Percentiles rank a stretch among this genome's conserved stretches.
Evolutionary conservation across 2,329 filamentous ascomycete species (phyloP).

Genomic region (Fusarium anthophilum): DNA sequence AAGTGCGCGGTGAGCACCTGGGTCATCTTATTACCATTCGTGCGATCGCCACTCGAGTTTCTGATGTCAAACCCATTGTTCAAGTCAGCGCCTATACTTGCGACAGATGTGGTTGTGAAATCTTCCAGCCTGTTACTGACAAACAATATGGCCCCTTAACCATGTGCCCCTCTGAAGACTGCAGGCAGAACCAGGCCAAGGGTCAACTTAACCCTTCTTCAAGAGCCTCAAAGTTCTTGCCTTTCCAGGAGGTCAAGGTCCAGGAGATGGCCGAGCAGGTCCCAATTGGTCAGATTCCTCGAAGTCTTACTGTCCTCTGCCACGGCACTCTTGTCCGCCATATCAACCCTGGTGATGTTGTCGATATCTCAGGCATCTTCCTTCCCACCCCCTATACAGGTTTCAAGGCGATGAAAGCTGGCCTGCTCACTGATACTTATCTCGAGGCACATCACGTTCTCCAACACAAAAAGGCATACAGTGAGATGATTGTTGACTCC

Average conservation of each 20-base stretch:
- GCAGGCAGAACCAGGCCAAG: slow-evolving; percentile 88
- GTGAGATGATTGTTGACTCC: slow-evolving; percentile 86
- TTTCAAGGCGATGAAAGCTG: slow-evolving; percentile 95
- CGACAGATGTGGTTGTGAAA: slow-evolving; percentile 94
- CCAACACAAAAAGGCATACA: slow-evolving; percentile 98
- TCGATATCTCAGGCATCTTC: slow-evolving; percentile 95
- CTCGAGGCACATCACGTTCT: slow-evolving; percentile 92
- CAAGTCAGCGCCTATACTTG: slow-evolving; percentile 98
- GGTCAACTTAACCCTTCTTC: slow-evolving; percentile 94
- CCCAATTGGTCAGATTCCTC: slow-evolving; percentile 95
- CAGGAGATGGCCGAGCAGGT: slow-evolving; percentile 99
- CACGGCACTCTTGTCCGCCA: slow-evolving; percentile 86
- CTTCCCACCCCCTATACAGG: slow-evolving; percentile 98
- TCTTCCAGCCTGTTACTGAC: slow-evolving; percentile 93
- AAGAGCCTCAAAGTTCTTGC: slow-evolving; percentile 95
- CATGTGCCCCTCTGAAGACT: slow-evolving; percentile 90
- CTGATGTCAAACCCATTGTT: slow-evolving; percentile 97
- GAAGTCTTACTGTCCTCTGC: slow-evolving; percentile 88
- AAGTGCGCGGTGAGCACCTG: slow-evolving; percentile 92
- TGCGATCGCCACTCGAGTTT: slow-evolving; percentile 93
- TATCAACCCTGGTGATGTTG: slow-evolving; percentile 91
- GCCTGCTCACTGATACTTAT: slow-evolving; percentile 96
- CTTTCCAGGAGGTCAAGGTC: slow-evolving; percentile 98
- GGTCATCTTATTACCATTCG: slow-evolving; percentile 93
- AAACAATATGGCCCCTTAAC: slow-evolving; percentile 90